Evolutionary conservation across 164 flowering plant species (phyloP), one percentile per base, ranked within the genome.

Genomic region (Tinospora cordifolia): DNA sequence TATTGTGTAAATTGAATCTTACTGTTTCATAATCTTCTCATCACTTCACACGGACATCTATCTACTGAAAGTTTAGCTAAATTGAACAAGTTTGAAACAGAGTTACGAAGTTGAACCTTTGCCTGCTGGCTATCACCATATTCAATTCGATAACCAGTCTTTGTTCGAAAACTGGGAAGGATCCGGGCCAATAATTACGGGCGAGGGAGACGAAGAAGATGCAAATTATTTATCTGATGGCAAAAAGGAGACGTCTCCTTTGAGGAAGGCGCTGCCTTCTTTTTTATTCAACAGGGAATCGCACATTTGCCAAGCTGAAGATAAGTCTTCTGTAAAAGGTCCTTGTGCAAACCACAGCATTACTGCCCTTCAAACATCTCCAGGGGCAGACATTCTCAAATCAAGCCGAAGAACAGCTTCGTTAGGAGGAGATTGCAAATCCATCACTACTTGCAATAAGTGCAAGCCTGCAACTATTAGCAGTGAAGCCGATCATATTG

Each of bases 41-140:
- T 54, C 24, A 19, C 21, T 8, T 54, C 60, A 54, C 60, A 17
- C 6, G 11, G 4, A 19, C 14, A 21, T 54, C 22, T 49, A 59
- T 40, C 54, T 51, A 9, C 34, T 62, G 13, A 30, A 67, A 34
- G 39, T 5, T 67, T 40, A 8, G 71, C 44, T 74, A 71, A 75
- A 40, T 44, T 75, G 67, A 49, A 25, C 6, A 38, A 15, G 11
- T 65, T 69, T 68, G 66, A 49, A 62, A 69, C 93, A 93, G 98
- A 90, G 89, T 76, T 93, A 93, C 75, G 93, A 85, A 46, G 95
- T 88, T 62, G 92, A 87, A 58, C 84, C 95, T 62, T 63, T 84
- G 39, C 82, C 90, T n/a, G 87, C 90, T n/a, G 87, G 87, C 59
- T 86, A 82, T 71, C 83, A 78, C 21, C 88, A 84, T 47, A 63